phyloP scores from a whole-genome alignment of 2,329 filamentous ascomycete genomes.

The Fulvia fulva region DNA sequence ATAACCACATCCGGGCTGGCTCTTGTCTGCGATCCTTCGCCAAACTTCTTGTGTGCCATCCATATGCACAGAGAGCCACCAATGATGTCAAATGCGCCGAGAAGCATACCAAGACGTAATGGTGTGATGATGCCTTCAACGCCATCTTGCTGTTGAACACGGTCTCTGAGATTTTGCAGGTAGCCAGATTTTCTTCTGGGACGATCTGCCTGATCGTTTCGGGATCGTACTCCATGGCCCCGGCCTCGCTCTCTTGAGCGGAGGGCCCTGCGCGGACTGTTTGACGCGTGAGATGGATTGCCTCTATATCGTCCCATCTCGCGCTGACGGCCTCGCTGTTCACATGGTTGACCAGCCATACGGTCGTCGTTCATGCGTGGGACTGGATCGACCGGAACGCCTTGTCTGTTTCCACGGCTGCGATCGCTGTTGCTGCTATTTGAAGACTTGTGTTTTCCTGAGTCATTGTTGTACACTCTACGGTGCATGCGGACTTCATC shows the following conservation, averaged over 20 bases:
- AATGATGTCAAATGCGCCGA: slow-evolving; percentile 20
- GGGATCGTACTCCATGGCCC: background rate
- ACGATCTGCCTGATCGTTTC: background rate
- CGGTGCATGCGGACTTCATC: background rate
- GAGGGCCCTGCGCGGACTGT: too few relatives aligned
- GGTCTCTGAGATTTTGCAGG: background rate
- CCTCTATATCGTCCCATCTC: background rate
- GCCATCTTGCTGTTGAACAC: background rate
- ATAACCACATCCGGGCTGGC: background rate
- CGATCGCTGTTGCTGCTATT: background rate
- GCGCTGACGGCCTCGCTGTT: background rate
- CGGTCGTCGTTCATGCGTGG: background rate
- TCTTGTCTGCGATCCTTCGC: slow-evolving; percentile 13
- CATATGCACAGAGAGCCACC: slow-evolving; percentile 15
- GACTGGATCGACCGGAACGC: background rate
- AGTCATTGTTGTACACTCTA: background rate
- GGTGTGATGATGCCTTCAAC: slow-evolving; percentile 16
- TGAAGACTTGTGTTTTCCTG: background rate
- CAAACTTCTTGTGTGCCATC: slow-evolving; percentile 19
- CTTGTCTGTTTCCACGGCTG: background rate
- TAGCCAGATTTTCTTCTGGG: background rate
- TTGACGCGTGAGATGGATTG: background rate
- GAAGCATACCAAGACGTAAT: slow-evolving; percentile 15
- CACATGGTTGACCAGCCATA: too few relatives aligned
- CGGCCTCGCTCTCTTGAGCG: background rate